Percentiles rank a stretch among this genome's conserved stretches.
These are phyloP conservation scores for Medakamo hakoo DNA, from an alignment of 139 green algal species.

Conservation along the genomic window DNA sequence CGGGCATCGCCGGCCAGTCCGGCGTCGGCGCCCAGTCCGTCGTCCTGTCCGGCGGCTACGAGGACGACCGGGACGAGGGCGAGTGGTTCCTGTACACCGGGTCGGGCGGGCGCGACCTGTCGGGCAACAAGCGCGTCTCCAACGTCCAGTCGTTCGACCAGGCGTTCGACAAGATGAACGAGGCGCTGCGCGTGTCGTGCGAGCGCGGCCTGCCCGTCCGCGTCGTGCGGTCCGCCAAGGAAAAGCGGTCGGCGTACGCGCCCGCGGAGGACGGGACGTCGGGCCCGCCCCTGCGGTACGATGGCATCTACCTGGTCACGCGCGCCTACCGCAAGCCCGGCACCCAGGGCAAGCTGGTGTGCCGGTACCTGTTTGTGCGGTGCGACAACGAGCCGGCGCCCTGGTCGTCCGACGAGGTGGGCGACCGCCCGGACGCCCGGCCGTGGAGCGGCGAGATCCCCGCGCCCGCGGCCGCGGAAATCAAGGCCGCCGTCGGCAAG, in stretches of 20 bases:
- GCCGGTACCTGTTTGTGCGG: conserved; percentile 86
- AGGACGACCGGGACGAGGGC: conserved; percentile 82
- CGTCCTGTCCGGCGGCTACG: conserved; percentile 63
- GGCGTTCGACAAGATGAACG: conserved; percentile 74
- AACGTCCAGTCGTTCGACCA: conserved; percentile 76
- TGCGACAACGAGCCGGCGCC: conserved; percentile 86
- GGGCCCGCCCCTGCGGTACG: conserved; percentile 62
- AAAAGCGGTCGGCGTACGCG: conserved; percentile 85
- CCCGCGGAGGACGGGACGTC: conserved; percentile 28
- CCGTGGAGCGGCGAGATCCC: conserved; percentile 24
- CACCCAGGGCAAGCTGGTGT: conserved; percentile 53
- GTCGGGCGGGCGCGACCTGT: conserved; percentile 74
- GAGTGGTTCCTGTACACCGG: conserved; percentile 96
- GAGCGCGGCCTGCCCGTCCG: conserved; percentile 67
- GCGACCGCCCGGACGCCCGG: background rate
- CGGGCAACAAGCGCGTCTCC: conserved; percentile 90
- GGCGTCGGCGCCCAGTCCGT: conserved; percentile 59
- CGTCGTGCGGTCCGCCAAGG: conserved; percentile 74
- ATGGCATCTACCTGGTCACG: conserved; percentile 87
- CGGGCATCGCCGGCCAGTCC: conserved; percentile 84
- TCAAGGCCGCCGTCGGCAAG: conserved; percentile 38
- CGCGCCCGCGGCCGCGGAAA: conserved; percentile 37
- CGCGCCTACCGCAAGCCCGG: conserved; percentile 72
- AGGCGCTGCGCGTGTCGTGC: conserved; percentile 73
- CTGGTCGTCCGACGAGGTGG: conserved; percentile 45